phyloP scores from a whole-genome alignment of 345 rosid species.

The Populus pruinosa region DNA sequence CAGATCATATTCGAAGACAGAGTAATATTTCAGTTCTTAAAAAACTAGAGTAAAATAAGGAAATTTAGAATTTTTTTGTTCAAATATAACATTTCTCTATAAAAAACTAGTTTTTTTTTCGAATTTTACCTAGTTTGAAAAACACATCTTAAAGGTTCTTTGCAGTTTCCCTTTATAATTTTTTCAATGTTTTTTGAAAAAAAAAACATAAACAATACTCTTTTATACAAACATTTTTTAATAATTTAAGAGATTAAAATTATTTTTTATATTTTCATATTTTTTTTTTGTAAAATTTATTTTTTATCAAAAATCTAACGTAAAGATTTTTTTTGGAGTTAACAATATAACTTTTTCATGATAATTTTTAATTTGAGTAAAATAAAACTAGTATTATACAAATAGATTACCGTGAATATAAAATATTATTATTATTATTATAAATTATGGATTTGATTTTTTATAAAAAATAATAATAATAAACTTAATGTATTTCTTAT shows the following conservation, averaged over 20 bases:
- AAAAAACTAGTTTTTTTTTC: no score
- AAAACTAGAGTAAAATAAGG: neutral
- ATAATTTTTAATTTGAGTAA: neutral
- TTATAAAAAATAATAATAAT: no score
- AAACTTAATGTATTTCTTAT: neutral
- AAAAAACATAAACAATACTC: neutral
- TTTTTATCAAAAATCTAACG: no score
- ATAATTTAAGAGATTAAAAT: neutral
- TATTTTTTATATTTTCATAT: neutral
- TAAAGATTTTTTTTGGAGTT: no score
- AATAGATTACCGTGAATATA: no score
- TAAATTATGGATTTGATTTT: neutral
- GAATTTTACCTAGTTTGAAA: neutral
- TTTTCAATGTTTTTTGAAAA: neutral
- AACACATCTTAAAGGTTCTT: neutral
- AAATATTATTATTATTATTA: no score
- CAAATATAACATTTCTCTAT: neutral
- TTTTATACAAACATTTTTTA: neutral
- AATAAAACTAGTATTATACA: no score
- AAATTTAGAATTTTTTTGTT: neutral
- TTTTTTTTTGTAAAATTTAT: no score
- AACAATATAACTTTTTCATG: no score
- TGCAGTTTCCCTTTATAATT: neutral
- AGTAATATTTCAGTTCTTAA: neutral
- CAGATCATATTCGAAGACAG: neutral